Evolutionary conservation across 805 yeast genomes (phyloP).

Genomic region (Pichia heedii): DNA sequence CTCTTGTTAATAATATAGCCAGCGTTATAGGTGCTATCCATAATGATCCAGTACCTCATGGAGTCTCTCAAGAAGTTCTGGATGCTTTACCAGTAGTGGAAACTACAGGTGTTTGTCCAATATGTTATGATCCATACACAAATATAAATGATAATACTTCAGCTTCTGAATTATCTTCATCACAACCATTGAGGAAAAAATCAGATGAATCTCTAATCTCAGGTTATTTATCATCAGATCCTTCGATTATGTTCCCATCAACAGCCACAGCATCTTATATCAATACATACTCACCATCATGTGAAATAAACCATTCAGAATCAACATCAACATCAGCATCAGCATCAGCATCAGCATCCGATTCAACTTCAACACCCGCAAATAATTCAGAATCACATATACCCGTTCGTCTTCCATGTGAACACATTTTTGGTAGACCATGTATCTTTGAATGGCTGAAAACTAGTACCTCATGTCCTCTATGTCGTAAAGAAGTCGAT

Average conservation of each 20-base stretch:
- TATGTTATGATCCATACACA: constrained; percentile 31
- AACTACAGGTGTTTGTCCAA: constrained; percentile 25
- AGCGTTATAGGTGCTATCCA: neutral
- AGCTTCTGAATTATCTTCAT: neutral
- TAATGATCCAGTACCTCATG: constrained; percentile 14
- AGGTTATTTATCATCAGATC: constrained; percentile 20
- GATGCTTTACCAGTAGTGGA: neutral
- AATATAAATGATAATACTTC: neutral
- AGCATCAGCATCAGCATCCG: neutral
- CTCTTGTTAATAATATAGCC: neutral
- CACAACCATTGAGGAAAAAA: too few species aligned
- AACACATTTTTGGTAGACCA: constrained; percentile 70
- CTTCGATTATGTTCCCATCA: constrained; percentile 21
- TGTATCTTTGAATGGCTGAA: constrained; percentile 78
- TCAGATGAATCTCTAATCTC: neutral
- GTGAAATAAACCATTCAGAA: neutral
- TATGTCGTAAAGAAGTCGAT: constrained; percentile 55
- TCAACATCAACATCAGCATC: neutral
- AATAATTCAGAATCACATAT: constrained; percentile 33
- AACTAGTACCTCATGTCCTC: constrained; percentile 66
- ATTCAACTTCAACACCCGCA: neutral
- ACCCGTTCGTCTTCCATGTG: constrained; percentile 69
- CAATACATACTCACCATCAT: neutral
- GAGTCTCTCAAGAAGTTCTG: neutral
- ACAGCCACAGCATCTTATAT: constrained; percentile 19